Base-by-base conservation (phyloP, 257 asterid genomes). In the Gentiana macrophylla region DNA sequence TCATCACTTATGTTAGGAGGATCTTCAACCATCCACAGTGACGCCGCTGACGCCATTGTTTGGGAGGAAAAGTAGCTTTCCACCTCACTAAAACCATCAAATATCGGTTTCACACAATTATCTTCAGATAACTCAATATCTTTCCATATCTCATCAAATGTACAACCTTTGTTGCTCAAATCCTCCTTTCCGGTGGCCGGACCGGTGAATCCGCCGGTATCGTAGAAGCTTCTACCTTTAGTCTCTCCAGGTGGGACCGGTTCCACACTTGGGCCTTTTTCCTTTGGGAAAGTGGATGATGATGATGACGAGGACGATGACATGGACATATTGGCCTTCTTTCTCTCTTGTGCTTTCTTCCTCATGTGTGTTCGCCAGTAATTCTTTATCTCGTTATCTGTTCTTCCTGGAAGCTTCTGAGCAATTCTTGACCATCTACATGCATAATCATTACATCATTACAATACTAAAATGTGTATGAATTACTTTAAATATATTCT, bases 351-450 rank as follows among this genome's bases (percentile, higher is more conserved):
- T 55, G 96, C 94, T 60, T 74, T 77, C 64, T 90, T 86, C 73
- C 98, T 80, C 96, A 79, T 76, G 67, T 82, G 86, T 2, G 96
- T 90, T 35, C 98, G 77, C 98, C 98, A 86, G 32, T 90, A 90
- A 65, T 90, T 90, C 69, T 90, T 90, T 61, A 90, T 90, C 69
- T 90, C 96, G 55, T 90, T 90, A 58, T 90, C 98, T 0, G 98
- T 90, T 69, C 98, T 86, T 5, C 98, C 98, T 1, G 98, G 96
- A 59, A 90, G 52, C 65, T 84, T 90, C 15, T 79, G 72, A 2
- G 98, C 98, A 63, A 90, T 90, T 72, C 80, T 84, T 12, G 98
- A 90, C 98, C 98, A 90, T 69, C 98, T 90, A 57, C 56, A 38
- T 38, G 8, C 4, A n/a, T n/a, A n/a, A n/a, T n/a, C n/a, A n/a